Percentiles rank a stretch among this genome's conserved stretches.
phyloP scores from a whole-genome alignment of 2,329 filamentous ascomycete genomes.

The Diplocarpon mali region DNA sequence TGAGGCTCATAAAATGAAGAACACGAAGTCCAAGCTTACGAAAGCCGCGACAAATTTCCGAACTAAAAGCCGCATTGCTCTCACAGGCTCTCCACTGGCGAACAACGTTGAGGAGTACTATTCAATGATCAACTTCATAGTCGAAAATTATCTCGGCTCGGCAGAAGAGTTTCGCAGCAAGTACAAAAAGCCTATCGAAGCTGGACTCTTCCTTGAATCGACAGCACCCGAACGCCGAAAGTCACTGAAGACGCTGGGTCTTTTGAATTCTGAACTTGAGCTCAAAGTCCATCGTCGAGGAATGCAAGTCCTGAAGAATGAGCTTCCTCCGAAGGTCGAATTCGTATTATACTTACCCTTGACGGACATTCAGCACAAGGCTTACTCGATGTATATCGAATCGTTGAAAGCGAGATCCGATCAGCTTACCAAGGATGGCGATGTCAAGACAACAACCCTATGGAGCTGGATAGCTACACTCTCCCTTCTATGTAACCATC shows the following conservation, averaged over 20 bases:
- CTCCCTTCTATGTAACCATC: constrained; percentile 47
- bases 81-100: constrained; percentile 77
- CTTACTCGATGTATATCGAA: constrained; percentile 46
- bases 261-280: constrained; percentile 59
- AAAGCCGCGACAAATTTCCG: constrained; percentile 45
- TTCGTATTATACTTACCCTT: constrained; percentile 69
- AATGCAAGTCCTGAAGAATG: constrained; percentile 52
- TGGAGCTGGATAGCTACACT: constrained; percentile 44
- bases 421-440: constrained; percentile 23
- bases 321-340: constrained; percentile 66
- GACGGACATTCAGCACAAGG: constrained; percentile 48
- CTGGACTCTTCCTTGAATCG: constrained; percentile 60
- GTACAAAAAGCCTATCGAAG: constrained; percentile 64
- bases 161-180: constrained; percentile 54
- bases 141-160: constrained; percentile 34
- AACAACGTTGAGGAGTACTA: constrained; percentile 81
- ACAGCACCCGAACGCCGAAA: constrained; percentile 39
- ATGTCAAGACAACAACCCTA: constrained; percentile 33
- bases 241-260: constrained; percentile 55
- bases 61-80: constrained; percentile 63
- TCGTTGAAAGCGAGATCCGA: constrained; percentile 25
- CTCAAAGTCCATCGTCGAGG: constrained; percentile 72
- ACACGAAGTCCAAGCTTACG: constrained; percentile 41
- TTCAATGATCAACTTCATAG: constrained; percentile 66
- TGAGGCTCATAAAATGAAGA: constrained; percentile 76